Conservation (phyloP, 352 stramenopile genomes). For the Phytophthora uliginosa region DNA sequence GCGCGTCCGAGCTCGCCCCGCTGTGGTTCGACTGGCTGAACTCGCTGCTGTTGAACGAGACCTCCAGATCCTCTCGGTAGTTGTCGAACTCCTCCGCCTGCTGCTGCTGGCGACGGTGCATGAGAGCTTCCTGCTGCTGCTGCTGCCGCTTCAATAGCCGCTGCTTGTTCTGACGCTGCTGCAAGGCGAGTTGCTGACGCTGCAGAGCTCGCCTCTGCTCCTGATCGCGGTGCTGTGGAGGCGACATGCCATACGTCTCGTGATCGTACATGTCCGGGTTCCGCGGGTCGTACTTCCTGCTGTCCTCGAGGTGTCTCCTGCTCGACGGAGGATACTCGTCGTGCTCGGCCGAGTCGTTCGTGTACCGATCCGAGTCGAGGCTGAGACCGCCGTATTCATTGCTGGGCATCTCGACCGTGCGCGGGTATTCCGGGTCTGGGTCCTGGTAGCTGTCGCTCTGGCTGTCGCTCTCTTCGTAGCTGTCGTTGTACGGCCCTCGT, state of each 20-base stretch:
- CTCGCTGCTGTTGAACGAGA: constrained; percentile 35
- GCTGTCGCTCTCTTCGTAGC: constrained; percentile 30
- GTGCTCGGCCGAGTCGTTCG: constrained; percentile 29
- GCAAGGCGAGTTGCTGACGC: constrained; percentile 42
- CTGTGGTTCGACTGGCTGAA: constrained; percentile 44
- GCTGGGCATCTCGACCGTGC: constrained; percentile 32
- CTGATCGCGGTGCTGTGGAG: constrained; percentile 29
- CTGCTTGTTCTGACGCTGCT: constrained; percentile 41
- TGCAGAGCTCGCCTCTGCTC: constrained; percentile 35
- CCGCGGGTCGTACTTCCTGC: constrained; percentile 33
- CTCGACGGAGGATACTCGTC: constrained; percentile 27
- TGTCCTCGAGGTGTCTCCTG: constrained; percentile 27
- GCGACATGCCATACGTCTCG: constrained; percentile 24
- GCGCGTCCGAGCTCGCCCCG: constrained; percentile 19
- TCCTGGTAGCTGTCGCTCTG: constrained; percentile 38
- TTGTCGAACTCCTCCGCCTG: constrained; percentile 20
- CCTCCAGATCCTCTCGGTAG: constrained; percentile 17
- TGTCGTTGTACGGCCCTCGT: constrained; percentile 25
- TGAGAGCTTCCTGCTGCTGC: constrained; percentile 33
- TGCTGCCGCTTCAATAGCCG: constrained; percentile 36
- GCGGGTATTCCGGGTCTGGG: constrained; percentile 31
- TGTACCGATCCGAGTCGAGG: constrained; percentile 28
- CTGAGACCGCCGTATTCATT: constrained; percentile 20
- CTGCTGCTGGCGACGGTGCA: constrained; percentile 26
- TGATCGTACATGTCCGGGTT: constrained; percentile 42